Evolutionary conservation across 2,329 filamentous ascomycete species (phyloP).

Genomic region (Talaromyces verruculosus): DNA sequence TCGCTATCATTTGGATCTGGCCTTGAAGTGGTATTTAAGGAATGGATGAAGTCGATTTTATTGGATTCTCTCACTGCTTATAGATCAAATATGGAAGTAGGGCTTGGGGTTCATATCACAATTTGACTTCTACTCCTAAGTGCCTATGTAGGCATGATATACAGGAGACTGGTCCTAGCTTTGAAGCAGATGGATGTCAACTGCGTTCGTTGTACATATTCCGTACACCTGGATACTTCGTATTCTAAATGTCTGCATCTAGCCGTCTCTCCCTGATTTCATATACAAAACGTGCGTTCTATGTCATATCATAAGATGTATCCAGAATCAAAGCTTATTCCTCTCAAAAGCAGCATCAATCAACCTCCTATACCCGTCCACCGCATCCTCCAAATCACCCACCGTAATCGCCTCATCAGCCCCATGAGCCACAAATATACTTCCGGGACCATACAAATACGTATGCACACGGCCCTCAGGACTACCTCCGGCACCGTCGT

Average conservation of each 20-base stretch:
- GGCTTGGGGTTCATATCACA: no score
- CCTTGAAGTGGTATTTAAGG: not conserved
- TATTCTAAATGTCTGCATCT: not conserved
- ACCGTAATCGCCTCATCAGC: constrained; percentile 78
- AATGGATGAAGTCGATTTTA: no score
- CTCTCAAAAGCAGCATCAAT: constrained; percentile 45
- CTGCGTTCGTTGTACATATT: not conserved
- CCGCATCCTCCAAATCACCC: constrained; percentile 71
- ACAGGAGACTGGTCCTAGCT: no score
- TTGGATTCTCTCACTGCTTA: no score
- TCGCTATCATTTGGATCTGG: not conserved
- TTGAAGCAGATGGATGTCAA: no score
- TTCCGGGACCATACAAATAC: constrained; percentile 64
- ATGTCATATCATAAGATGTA: not conserved
- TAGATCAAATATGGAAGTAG: no score
- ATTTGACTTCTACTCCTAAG: no score
- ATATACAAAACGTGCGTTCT: not conserved
- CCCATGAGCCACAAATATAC: constrained; percentile 83
- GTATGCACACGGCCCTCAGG: constrained; percentile 41
- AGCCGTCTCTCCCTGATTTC: not conserved
- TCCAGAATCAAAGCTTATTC: not conserved
- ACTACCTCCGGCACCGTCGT: constrained; percentile 54
- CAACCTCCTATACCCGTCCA: constrained; percentile 74
- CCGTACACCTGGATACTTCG: not conserved
- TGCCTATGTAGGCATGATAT: no score